Percentiles rank a stretch among this genome's conserved stretches.
Evolutionary conservation across 345 rosid species (phyloP).

Genomic region (Populus euphratica): DNA sequence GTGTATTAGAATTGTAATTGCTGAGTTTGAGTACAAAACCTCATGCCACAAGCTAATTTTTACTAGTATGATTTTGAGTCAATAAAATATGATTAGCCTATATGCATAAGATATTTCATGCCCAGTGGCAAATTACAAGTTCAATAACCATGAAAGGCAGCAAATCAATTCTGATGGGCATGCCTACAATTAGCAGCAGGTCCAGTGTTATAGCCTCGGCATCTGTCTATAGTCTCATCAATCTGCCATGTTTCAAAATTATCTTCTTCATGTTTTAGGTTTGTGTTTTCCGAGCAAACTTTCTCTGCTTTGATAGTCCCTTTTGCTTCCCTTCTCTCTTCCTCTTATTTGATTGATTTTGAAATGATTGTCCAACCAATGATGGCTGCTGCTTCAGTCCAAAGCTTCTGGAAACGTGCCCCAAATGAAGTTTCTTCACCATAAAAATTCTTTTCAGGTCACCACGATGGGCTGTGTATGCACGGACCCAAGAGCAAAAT

Average conservation of each 20-base stretch:
- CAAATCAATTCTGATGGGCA: background rate
- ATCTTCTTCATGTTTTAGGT: background rate
- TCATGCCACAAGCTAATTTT: background rate
- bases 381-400: slow-evolving; percentile 90
- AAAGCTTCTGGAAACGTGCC: slow-evolving; percentile 97
- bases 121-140: background rate
- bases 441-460: slow-evolving; percentile 79
- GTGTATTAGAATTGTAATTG: background rate
- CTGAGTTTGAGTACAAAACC: background rate
- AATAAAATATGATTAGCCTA: background rate
- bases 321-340: slow-evolving; percentile 49
- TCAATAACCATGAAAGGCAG: background rate
- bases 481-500: slow-evolving; percentile 88
- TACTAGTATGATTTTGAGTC: background rate
- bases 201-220: background rate
- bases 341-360: slow-evolving; percentile 63
- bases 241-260: background rate
- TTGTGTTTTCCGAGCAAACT: background rate
- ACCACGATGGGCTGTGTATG: slow-evolving; percentile 86
- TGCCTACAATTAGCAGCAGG: background rate
- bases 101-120: background rate
- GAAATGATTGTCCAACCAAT: slow-evolving; percentile 68
- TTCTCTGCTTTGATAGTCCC: slow-evolving; percentile 19
- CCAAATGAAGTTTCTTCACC: slow-evolving; percentile 90
- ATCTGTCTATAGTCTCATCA: background rate